These are phyloP conservation scores for Suillus decipiens DNA, from an alignment of 768 basidiomycete genomes.

Conservation along the genomic window DNA sequence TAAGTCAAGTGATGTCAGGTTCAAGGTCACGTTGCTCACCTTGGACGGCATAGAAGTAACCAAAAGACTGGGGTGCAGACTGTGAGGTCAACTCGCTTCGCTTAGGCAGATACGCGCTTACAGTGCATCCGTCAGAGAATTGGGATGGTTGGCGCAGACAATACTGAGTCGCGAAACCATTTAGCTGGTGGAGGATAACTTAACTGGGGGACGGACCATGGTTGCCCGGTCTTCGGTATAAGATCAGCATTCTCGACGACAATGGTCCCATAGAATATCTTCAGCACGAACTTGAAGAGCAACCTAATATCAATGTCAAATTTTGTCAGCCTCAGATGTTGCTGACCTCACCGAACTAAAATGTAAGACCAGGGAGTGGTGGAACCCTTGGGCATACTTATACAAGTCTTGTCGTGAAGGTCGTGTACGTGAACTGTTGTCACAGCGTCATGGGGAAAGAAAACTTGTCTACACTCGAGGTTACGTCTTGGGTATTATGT, in stretches of 20 bases:
- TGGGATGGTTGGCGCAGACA: conserved; percentile 85
- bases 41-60: conserved; percentile 71
- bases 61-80: conserved; percentile 51
- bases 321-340: conserved; percentile 2
- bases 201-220: conserved; percentile 51
- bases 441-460: background rate
- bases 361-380: conserved; percentile 65
- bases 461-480: no score
- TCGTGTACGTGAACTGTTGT: conserved; percentile 9
- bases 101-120: conserved; percentile 36
- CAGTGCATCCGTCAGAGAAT: conserved; percentile 86
- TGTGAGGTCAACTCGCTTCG: background rate
- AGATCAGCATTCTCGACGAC: conserved; percentile 77
- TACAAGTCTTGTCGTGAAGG: conserved; percentile 8
- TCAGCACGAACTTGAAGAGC: conserved; percentile 80
- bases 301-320: conserved; percentile 40
- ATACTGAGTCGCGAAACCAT: conserved; percentile 49
- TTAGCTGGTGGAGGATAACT: background rate
- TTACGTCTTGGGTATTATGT: no score
- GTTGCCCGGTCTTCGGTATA: conserved; percentile 70
- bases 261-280: conserved; percentile 89
- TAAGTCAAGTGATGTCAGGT: background rate
- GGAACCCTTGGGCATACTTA: conserved; percentile 39
- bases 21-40: conserved; percentile 38
- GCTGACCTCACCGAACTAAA: conserved; percentile 56